Evolutionary conservation across 2,329 filamentous ascomycete genomes (phyloP).

Genomic region (Pseudonectria foliicola): DNA sequence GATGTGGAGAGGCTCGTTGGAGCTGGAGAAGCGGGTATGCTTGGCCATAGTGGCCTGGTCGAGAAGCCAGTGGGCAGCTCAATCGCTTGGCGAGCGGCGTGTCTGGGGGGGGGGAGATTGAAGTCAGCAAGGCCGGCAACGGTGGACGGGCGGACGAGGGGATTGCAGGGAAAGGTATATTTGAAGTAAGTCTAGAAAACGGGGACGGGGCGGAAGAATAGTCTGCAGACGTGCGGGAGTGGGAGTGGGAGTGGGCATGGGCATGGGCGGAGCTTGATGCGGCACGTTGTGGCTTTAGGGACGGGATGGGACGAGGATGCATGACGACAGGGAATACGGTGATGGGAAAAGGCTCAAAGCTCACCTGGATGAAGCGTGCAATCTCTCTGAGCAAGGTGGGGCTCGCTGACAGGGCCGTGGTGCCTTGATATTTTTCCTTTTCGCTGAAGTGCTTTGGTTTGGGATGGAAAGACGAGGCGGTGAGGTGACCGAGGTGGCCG

Average conservation of each 20-base stretch:
- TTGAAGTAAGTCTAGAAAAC: conserved; percentile 11
- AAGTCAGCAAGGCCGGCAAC: conserved; percentile 1
- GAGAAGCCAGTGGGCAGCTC: conserved; percentile 10
- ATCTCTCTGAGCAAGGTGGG: conserved; percentile 20
- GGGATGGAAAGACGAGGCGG: conserved; percentile 9
- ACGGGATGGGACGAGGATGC: conserved; percentile 17
- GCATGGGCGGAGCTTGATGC: conserved; percentile 11
- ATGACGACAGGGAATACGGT: conserved; percentile 18
- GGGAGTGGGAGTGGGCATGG: too few relatives aligned
- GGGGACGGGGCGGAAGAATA: conserved; percentile 11
- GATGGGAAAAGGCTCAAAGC: conserved; percentile 14
- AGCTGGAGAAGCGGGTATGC: conserved; percentile 39
- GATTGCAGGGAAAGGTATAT: conserved; percentile 5
- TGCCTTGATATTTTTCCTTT: conserved; percentile 18
- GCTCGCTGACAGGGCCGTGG: conserved; percentile 20
- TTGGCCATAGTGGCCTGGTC: conserved; percentile 45
- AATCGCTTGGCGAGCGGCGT: conserved; percentile 6
- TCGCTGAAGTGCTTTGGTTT: conserved; percentile 7
- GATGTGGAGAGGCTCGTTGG: conserved; percentile 43
- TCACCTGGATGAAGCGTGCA: conserved; percentile 19
- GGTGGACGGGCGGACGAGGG: background rate
- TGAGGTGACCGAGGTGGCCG: background rate
- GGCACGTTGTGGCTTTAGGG: conserved; percentile 1
- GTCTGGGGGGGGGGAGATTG: background rate
- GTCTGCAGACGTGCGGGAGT: conserved; percentile 16